Percentiles rank a stretch among this genome's conserved stretches.
phyloP scores from a whole-genome alignment of 805 yeast species.

The Kazachstania taianensis region DNA sequence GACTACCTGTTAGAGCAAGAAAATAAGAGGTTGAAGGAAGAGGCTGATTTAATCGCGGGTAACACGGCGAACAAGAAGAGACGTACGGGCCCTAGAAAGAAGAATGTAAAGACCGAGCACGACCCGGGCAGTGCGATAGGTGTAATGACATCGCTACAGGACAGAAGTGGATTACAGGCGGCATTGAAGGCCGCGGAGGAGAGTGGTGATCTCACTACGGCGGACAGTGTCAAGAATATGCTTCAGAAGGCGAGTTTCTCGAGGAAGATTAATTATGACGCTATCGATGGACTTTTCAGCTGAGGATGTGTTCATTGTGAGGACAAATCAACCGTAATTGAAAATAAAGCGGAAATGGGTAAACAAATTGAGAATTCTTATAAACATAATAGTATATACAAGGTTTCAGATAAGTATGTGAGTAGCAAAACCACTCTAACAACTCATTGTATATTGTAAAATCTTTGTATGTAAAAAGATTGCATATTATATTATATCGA shows the following conservation, averaged over 20 bases:
- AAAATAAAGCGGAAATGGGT: neutral
- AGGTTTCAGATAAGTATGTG: too few relatives aligned
- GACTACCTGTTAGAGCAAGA: slow-evolving; percentile 83
- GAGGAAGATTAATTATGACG: slow-evolving; percentile 82
- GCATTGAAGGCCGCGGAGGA: slow-evolving; percentile 32
- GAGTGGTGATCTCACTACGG: slow-evolving; percentile 43
- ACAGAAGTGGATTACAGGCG: slow-evolving; percentile 30
- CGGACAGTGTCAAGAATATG: slow-evolving; percentile 71
- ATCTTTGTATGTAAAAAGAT: too few relatives aligned
- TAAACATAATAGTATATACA: too few relatives aligned
- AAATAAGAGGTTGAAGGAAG: slow-evolving; percentile 66
- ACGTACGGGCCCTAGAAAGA: slow-evolving; percentile 20
- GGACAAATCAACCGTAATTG: neutral
- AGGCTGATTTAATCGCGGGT: slow-evolving; percentile 83
- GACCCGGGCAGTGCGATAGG: slow-evolving; percentile 13
- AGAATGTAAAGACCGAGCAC: slow-evolving; percentile 12
- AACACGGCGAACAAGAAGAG: slow-evolving; percentile 47
- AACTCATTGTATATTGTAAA: too few relatives aligned
- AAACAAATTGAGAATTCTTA: too few relatives aligned
- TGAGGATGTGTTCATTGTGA: slow-evolving; percentile 1
- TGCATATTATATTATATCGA: too few relatives aligned
- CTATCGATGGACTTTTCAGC: slow-evolving; percentile 47
- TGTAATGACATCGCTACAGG: slow-evolving; percentile 15
- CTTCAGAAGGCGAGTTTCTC: slow-evolving; percentile 67
- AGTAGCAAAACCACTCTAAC: too few relatives aligned